Evolutionary conservation across 495 filamentous ascomycete genomes (phyloP).

Genomic region (Penicillium canariense): DNA sequence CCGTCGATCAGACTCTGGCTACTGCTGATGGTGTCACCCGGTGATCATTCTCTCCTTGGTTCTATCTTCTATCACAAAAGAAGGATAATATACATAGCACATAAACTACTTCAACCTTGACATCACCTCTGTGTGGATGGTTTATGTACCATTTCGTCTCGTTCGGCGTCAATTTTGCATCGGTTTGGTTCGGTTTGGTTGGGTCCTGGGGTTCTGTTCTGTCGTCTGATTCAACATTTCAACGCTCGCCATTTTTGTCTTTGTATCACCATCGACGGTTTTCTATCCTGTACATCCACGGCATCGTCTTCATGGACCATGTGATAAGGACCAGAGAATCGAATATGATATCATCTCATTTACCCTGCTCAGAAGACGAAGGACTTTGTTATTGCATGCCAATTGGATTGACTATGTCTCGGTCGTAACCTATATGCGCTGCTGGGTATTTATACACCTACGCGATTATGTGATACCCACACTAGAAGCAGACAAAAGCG

Average conservation of each 20-base stretch:
- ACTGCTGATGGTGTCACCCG: slow-evolving; percentile 28
- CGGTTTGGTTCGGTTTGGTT: slow-evolving; percentile 13
- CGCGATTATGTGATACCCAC: background rate
- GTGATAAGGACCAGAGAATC: background rate
- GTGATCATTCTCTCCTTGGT: slow-evolving; percentile 15
- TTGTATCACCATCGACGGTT: slow-evolving; percentile 23
- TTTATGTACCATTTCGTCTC: slow-evolving; percentile 7
- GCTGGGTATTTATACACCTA: slow-evolving; percentile 1
- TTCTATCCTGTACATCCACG: slow-evolving; percentile 6
- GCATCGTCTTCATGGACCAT: background rate
- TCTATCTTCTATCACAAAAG: background rate
- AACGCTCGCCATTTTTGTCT: slow-evolving; percentile 15
- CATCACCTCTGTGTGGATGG: background rate
- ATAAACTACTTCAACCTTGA: background rate
- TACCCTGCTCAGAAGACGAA: no score
- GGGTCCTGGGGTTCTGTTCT: slow-evolving; percentile 12
- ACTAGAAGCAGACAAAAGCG: background rate
- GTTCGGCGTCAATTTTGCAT: slow-evolving; percentile 26
- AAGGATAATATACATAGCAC: slow-evolving; percentile 11
- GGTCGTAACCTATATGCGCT: slow-evolving; percentile 3
- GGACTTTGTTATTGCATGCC: no score
- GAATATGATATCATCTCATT: no score
- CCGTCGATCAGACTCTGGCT: slow-evolving; percentile 23
- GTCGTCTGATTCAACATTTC: slow-evolving; percentile 17
- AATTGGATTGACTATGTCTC: slow-evolving; percentile 6